These are phyloP conservation scores for Picochlorum sp. DNA, from an alignment of 139 green algal genomes.

Conservation along the genomic window DNA sequence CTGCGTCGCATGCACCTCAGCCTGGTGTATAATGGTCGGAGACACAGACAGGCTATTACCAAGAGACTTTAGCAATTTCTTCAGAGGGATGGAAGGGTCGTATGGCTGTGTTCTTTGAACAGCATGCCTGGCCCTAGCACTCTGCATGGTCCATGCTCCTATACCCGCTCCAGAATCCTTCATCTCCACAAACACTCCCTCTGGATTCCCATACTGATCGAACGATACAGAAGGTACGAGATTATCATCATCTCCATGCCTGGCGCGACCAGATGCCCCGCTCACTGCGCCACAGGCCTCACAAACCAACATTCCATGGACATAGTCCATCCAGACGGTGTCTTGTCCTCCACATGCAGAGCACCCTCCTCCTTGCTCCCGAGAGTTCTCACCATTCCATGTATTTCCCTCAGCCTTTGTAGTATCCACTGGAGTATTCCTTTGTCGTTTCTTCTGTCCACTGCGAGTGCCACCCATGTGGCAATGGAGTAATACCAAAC, in stretches of 20 bases:
- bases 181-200: neutral
- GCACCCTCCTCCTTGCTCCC: neutral
- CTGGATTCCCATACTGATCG: neutral
- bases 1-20: neutral
- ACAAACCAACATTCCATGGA: neutral
- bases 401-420: too few relatives aligned
- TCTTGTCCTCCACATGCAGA: neutral
- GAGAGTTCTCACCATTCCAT: neutral
- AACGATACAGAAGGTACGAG: neutral
- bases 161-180: conserved; percentile 3
- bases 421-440: too few relatives aligned
- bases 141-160: neutral
- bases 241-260: neutral
- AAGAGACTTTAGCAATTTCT: neutral
- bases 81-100: neutral
- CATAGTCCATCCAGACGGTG: neutral
- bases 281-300: neutral
- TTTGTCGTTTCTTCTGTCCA: too few relatives aligned
- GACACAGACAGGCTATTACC: neutral
- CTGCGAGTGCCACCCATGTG: too few relatives aligned
- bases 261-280: too few relatives aligned
- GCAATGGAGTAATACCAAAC: too few relatives aligned
- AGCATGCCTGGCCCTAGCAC: too few relatives aligned
- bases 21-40: neutral
- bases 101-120: neutral